Base-by-base conservation (phyloP, 2,329 filamentous ascomycete species). In the Pseudogymnoascus sp. region DNA sequence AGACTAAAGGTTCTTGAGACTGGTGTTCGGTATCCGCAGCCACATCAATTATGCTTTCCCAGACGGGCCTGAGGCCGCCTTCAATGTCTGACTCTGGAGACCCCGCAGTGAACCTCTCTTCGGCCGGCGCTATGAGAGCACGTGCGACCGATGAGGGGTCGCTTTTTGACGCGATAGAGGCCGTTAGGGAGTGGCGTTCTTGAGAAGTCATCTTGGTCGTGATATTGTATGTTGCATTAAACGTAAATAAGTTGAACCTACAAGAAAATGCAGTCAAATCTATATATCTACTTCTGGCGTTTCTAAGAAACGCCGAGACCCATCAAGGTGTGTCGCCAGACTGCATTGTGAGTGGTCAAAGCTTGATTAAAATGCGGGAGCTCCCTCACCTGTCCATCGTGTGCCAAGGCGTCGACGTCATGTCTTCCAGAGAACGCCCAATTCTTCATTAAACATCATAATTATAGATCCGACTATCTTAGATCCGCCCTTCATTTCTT, bases 21-120 rank as follows among this genome's bases (percentile, higher is more conserved):
- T 66, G 63, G 11, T 65, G 64, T 2, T 67, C n/a, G 3, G 68
- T 71, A 26, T 65, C 31, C 7, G 61, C 67, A n/a, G 65, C 70
- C 2, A 68, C 56, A 7, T 68, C 63, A 13, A 74, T 68, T 23
- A 74, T 19, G 23, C 59, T 61, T 6, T 65, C 63, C 64, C 67
- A 73, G 2, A 92, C 87, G 65, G 87, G 85, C 76, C 90, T 90
- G 61, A 92, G 79, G 29, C 78, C 77, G 3, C 88, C 88, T 29
- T 83, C 77, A 1, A 79, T 76, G 65, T 88, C 81, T 69, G 83
- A 88, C 69, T 93, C 89, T 0, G 89, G 89, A 68, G 38, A 5
- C 38, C 17, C 17, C 9, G 50, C 62, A 59, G 50, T 33, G 50
- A 56, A 35, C 15, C 31, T 56, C 29, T 56, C 10, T 13, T 56